Conservation (phyloP, 129 eudicot genomes). For the Escallonia rubra region DNA sequence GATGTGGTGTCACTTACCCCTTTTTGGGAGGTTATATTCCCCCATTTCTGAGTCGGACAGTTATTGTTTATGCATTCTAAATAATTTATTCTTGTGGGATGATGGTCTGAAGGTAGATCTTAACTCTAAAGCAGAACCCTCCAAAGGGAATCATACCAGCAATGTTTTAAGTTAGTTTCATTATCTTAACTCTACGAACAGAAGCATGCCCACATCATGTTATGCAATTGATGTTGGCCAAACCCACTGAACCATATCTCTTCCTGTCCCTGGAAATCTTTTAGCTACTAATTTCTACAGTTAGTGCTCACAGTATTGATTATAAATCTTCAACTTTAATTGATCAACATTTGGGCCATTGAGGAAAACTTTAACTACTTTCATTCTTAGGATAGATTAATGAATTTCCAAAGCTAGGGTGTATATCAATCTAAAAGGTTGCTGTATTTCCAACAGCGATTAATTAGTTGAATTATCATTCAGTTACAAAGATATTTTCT, state of each 20-base stretch:
- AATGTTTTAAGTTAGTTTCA: conserved; percentile 20
- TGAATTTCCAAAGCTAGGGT: too few species aligned
- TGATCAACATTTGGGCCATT: too few species aligned
- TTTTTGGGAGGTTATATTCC: conserved; percentile 5
- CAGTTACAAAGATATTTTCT: too few species aligned
- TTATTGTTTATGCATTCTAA: not conserved
- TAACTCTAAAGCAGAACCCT: conserved; percentile 18
- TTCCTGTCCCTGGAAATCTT: not conserved
- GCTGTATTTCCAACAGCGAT: too few species aligned
- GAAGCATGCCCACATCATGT: conserved; percentile 31
- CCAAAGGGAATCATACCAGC: conserved; percentile 26
- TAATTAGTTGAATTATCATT: too few species aligned
- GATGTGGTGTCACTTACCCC: conserved; percentile 25
- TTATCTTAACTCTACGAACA: conserved; percentile 16
- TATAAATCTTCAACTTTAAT: too few species aligned
- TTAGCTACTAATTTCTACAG: not conserved
- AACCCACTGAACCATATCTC: not conserved
- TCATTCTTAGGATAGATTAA: too few species aligned
- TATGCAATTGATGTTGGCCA: not conserved
- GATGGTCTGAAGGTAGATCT: conserved; percentile 36
- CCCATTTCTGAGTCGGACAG: too few species aligned
- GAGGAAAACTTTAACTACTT: too few species aligned
- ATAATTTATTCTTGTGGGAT: conserved; percentile 8
- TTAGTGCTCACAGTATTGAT: too few species aligned
- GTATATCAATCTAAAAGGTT: too few species aligned